phyloP scores from a whole-genome alignment of 805 yeast species.

The Yarrowia osloensis region DNA sequence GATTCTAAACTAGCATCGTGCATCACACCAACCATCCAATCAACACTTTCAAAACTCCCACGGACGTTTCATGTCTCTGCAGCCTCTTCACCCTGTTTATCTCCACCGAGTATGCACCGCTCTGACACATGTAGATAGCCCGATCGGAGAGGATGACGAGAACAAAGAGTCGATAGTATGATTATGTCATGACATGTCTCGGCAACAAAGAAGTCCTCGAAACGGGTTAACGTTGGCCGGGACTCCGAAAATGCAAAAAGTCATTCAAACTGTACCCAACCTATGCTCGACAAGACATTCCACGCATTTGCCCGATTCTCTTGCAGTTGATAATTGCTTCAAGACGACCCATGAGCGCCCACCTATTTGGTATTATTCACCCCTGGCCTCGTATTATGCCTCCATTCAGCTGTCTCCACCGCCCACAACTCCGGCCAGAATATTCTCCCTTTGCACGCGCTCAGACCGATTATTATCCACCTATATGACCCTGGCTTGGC shows the following conservation, averaged over 20 bases:
- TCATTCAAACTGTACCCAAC: too few relatives aligned
- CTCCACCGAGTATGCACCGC: too few relatives aligned
- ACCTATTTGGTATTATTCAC: neutral
- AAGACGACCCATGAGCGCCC: too few relatives aligned
- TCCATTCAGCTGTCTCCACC: neutral
- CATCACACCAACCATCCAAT: too few relatives aligned
- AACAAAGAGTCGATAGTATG: neutral
- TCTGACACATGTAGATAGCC: neutral
- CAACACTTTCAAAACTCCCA: neutral
- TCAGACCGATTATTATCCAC: neutral
- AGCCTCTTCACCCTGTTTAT: too few relatives aligned
- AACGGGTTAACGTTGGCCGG: neutral
- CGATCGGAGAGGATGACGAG: neutral
- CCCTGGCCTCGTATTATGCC: neutral
- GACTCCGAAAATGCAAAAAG: neutral
- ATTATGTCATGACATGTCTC: neutral
- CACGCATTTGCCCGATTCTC: too few relatives aligned
- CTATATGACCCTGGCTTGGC: neutral
- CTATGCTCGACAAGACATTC: too few relatives aligned
- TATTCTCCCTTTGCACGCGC: neutral
- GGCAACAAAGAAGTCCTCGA: neutral
- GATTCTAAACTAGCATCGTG: too few relatives aligned
- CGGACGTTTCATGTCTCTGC: neutral
- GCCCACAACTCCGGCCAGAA: neutral
- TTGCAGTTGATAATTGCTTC: too few relatives aligned